Conservation (phyloP, 805 yeast genomes). For the Zygosaccharomyces kombuchaensis region DNA sequence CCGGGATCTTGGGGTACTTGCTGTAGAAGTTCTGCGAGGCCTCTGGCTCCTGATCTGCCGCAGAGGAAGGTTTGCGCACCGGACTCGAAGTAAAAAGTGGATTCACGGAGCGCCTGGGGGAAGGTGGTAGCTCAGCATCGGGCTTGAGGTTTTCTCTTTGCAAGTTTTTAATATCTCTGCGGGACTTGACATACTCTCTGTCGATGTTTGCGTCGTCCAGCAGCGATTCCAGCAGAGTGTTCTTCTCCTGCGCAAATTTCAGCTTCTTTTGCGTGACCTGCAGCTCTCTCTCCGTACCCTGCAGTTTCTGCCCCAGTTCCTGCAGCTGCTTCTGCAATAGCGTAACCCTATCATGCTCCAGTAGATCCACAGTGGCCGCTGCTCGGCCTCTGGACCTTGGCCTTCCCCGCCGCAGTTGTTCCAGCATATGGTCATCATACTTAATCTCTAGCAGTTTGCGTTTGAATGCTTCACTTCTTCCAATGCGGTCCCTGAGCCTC, state of each 20-base stretch:
- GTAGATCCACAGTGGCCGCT: neutral
- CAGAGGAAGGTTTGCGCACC: conserved; percentile 15
- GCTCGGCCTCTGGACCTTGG: conserved; percentile 4
- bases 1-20: conserved; percentile 33
- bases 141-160: conserved; percentile 32
- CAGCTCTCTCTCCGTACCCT: conserved; percentile 17
- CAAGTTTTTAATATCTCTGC: conserved; percentile 33
- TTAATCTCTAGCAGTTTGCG: conserved; percentile 26
- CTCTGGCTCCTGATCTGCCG: neutral
- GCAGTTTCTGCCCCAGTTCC: conserved; percentile 14
- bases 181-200: conserved; percentile 31
- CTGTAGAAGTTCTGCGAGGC: conserved; percentile 21
- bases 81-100: conserved; percentile 37
- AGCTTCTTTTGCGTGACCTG: conserved; percentile 23
- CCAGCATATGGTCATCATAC: conserved; percentile 27
- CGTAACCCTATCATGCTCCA: conserved; percentile 18
- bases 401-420: conserved; percentile 26
- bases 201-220: conserved; percentile 34
- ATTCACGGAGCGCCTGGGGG: conserved; percentile 24
- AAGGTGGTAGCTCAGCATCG: conserved; percentile 31
- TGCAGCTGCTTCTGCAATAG: conserved; percentile 17
- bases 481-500: conserved; percentile 21
- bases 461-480: conserved; percentile 30
- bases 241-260: conserved; percentile 32
- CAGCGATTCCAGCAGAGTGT: conserved; percentile 26